Percentiles rank a stretch among this genome's conserved stretches.
Evolutionary conservation across 257 asterid genomes (phyloP).

Genomic region (Knoxia roxburghii): DNA sequence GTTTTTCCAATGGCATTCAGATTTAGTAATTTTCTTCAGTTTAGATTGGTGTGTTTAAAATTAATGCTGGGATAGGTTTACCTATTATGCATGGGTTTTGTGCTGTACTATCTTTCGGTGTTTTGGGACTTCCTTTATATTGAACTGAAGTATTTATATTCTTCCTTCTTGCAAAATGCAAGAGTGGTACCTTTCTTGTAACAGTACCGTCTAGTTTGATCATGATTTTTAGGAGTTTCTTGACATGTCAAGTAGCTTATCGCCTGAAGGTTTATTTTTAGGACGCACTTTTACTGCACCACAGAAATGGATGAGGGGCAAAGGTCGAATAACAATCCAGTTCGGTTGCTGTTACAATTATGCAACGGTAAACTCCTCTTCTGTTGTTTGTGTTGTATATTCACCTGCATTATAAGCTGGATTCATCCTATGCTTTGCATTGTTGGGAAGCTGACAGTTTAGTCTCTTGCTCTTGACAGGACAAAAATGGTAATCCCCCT

Average conservation of each 20-base stretch:
- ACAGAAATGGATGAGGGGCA: conserved; percentile 43
- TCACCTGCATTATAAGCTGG: neutral
- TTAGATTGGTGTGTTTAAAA: neutral
- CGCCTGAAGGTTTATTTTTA: conserved; percentile 9
- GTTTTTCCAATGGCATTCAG: neutral
- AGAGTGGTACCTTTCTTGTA: neutral
- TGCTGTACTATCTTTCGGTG: neutral
- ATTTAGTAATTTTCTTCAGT: neutral
- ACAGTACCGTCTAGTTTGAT: neutral
- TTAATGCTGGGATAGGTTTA: neutral
- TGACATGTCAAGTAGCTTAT: neutral
- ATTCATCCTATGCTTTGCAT: neutral
- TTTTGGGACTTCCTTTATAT: neutral
- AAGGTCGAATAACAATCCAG: conserved; percentile 43
- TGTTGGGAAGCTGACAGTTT: neutral
- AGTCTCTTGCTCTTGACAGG: conserved; percentile 24
- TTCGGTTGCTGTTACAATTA: conserved; percentile 49
- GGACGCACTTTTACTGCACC: conserved; percentile 39
- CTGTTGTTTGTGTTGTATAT: neutral
- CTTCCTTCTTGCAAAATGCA: neutral
- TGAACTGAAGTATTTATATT: neutral
- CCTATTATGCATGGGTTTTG: neutral
- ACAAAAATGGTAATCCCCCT: conserved; percentile 36
- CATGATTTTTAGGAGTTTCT: neutral
- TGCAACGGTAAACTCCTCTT: conserved; percentile 18